Conservation (phyloP, 345 rosid genomes). For the Raphanus sativus region DNA sequence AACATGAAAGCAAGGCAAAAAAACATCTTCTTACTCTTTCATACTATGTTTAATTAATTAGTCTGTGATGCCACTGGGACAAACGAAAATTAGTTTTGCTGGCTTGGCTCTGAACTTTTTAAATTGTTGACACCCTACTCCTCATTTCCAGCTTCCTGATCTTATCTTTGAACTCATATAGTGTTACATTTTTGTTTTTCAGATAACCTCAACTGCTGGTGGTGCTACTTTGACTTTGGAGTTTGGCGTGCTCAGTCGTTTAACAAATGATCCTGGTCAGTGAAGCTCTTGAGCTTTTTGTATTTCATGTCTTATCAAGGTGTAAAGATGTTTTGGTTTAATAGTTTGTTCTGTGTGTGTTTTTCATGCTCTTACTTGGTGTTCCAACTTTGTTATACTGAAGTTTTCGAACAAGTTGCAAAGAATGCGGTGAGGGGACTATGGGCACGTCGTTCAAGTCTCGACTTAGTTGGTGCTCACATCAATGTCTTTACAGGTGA, state of each 20-base stretch:
- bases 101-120: neutral
- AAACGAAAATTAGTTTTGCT: neutral
- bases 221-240: slow-evolving; percentile 98
- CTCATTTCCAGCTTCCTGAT: neutral
- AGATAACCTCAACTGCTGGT: slow-evolving; percentile 99
- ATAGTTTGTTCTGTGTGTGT: neutral
- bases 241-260: slow-evolving; percentile 87
- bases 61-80: neutral
- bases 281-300: slow-evolving; percentile 23
- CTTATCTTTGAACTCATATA: neutral
- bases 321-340: too few species aligned
- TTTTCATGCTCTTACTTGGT: slow-evolving; percentile 3
- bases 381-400: slow-evolving; percentile 24
- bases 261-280: slow-evolving; percentile 94
- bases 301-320: too few species aligned
- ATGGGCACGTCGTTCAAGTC: slow-evolving; percentile 95
- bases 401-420: slow-evolving; percentile 96
- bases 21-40: slow-evolving; percentile 6
- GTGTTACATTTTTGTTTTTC: slow-evolving; percentile 31
- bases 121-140: neutral
- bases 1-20: slow-evolving; percentile 93
- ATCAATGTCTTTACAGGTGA: slow-evolving; percentile 99
- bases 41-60: slow-evolving; percentile 6
- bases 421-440: slow-evolving; percentile 88
- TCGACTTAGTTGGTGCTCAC: slow-evolving; percentile 95